Evolutionary conservation across 495 filamentous ascomycete genomes (phyloP).

Genomic region (Penicillium diatomitis): DNA sequence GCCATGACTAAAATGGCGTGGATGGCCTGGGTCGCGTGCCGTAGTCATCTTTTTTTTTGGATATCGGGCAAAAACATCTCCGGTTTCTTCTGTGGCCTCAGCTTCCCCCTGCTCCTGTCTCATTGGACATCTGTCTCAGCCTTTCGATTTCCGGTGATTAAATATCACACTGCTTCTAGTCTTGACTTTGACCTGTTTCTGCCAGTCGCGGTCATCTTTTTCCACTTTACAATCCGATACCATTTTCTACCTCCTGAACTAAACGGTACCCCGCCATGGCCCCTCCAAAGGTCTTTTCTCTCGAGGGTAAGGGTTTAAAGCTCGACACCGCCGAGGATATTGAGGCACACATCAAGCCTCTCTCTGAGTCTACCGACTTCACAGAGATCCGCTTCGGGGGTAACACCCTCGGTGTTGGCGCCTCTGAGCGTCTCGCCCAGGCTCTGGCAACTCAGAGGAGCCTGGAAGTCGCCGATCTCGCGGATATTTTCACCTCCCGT

Average conservation of each 20-base stretch:
- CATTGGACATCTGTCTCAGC: slow-evolving; percentile 1
- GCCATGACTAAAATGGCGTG: slow-evolving; percentile 24
- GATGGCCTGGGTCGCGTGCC: slow-evolving; percentile 11
- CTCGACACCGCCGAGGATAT: slow-evolving; percentile 81
- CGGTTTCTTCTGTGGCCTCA: neutral
- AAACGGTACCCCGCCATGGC: slow-evolving; percentile 40
- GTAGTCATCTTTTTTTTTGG: slow-evolving; percentile 18
- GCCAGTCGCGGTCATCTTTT: neutral
- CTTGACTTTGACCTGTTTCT: neutral
- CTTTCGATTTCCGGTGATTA: neutral
- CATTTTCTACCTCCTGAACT: slow-evolving; percentile 11
- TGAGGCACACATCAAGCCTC: slow-evolving; percentile 67
- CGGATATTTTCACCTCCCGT: slow-evolving; percentile 94
- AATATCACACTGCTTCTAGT: neutral
- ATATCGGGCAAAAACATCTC: slow-evolving; percentile 14
- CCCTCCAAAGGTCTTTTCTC: slow-evolving; percentile 68
- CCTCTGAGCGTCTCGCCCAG: slow-evolving; percentile 71
- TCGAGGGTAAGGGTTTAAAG: slow-evolving; percentile 84
- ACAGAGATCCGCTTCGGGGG: slow-evolving; percentile 78
- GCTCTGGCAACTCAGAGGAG: slow-evolving; percentile 71
- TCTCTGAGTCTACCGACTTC: slow-evolving; percentile 62
- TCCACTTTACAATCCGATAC: slow-evolving; percentile 1
- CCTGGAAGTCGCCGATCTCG: slow-evolving; percentile 77
- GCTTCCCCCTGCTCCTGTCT: slow-evolving; percentile 5
- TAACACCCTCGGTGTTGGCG: slow-evolving; percentile 85